Base-by-base conservation (phyloP, 2,329 filamentous ascomycete species). In the Cordyceps farinosa region DNA sequence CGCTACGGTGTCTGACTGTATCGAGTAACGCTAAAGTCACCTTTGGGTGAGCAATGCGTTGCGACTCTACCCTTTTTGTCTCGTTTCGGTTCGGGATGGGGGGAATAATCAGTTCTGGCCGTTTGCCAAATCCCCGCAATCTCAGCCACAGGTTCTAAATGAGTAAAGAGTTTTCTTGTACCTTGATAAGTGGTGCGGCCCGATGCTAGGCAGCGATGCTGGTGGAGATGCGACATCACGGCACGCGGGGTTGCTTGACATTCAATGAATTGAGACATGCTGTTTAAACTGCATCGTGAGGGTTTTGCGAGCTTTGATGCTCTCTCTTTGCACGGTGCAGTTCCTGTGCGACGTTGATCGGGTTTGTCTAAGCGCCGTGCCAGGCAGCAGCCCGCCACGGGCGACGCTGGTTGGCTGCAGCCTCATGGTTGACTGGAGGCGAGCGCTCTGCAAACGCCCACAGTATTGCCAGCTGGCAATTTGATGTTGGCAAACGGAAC, bases 361-460 rank as follows among this genome's bases (percentile, higher is more conserved):
- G 32, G 47, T 17, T 32, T 8, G 34, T 32, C 9, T 50, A 52
- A 13, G 36, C 48, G 57, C 36, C 57, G 22, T 15, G 47, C 57
- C 57, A 60, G 57, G 57, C 57, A 60, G 57, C 57, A 51, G 57
- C 36, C 15, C 5, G 27, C 47, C 29, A 52, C 47, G 17, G 17
- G 45, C 17, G 8, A 34, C 15, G 45, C 57, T 60, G 56, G 56
- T 60, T 51, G 56, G 56, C 45, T 47, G 45, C 7, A 27, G 34
- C n/a, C 27, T 51, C 13, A 42, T 51, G 10, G 15, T 30, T 36
- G 47, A 36, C 1, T 32, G 15, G 9, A 5, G n/a, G 36, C 10
- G 32, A 32, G 27, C 45, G 29, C 15, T 47, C 11, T 54, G 36
- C 15, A 42, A 44, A 3, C 27, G 47, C 38, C 15, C 32, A 30